These are phyloP conservation scores for Colletotrichum incanum DNA, from an alignment of 2,329 filamentous ascomycete species.

Conservation along the genomic window DNA sequence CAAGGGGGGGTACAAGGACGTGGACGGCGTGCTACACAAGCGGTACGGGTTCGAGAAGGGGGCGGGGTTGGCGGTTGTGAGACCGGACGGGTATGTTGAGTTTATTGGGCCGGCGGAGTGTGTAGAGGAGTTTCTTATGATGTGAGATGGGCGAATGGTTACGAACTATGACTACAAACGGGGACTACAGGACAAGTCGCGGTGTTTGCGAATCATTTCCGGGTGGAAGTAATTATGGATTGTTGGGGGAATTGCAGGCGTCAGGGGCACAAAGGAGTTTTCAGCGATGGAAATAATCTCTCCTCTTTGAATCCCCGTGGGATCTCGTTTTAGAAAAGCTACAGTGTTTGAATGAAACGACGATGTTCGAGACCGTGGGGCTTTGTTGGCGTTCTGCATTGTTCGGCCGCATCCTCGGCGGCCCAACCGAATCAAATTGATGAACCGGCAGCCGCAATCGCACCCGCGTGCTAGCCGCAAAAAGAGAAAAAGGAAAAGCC, in stretches of 20 bases:
- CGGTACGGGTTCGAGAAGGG: constrained; percentile 49
- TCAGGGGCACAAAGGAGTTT: constrained; percentile 42
- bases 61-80: constrained; percentile 50
- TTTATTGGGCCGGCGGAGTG: constrained; percentile 50
- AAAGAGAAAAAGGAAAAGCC: too few relatives aligned
- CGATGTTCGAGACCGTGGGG: background rate
- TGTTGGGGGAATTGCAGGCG: background rate
- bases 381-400: background rate
- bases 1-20: constrained; percentile 42
- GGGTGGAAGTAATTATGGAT: background rate
- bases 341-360: constrained; percentile 6
- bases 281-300: background rate
- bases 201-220: background rate
- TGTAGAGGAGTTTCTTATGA: constrained; percentile 34
- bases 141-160: background rate
- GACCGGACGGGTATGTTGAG: constrained; percentile 53
- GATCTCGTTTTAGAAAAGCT: background rate
- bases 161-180: background rate
- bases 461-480: too few relatives aligned
- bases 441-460: background rate
- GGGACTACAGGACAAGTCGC: background rate
- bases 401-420: constrained; percentile 17
- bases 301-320: background rate
- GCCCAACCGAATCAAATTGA: constrained; percentile 16
- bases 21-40: constrained; percentile 48